These are phyloP conservation scores for Dictyostelium firmibasis DNA, from an alignment of 78 protist species.

Conservation along the genomic window DNA sequence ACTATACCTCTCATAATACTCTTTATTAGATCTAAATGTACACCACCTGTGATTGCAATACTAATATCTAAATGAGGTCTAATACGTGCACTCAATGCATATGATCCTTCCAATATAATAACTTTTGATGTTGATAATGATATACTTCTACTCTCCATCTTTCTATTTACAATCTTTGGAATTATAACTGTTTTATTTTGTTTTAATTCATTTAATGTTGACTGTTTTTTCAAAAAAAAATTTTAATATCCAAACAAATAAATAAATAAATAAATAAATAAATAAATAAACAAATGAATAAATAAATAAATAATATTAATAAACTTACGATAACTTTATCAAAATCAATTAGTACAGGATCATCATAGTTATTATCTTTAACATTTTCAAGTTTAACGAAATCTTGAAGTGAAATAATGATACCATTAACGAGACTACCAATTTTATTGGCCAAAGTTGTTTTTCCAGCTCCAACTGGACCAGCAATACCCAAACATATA, in stretches of 20 bases:
- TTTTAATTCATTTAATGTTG: slow-evolving; percentile 51
- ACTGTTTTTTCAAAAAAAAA: not conserved
- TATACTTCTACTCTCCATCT: slow-evolving; percentile 29
- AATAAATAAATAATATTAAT: not conserved
- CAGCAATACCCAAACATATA: slow-evolving; percentile 81
- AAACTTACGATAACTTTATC: slow-evolving; percentile 62
- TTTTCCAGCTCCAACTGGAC: slow-evolving; percentile 86
- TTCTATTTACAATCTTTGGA: slow-evolving; percentile 68
- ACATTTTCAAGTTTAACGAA: slow-evolving; percentile 60
- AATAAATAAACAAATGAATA: not conserved
- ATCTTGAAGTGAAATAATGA: slow-evolving; percentile 72
- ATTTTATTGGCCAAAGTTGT: slow-evolving; percentile 63
- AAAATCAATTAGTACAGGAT: slow-evolving; percentile 66
- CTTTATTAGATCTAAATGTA: slow-evolving; percentile 82
- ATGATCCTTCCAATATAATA: slow-evolving; percentile 74
- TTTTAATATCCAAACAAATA: too few relatives aligned
- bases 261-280: not conserved
- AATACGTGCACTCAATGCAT: slow-evolving; percentile 65
- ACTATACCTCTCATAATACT: slow-evolving; percentile 81
- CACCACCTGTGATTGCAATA: slow-evolving; percentile 86
- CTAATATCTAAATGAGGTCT: slow-evolving; percentile 60
- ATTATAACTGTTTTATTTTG: slow-evolving; percentile 38
- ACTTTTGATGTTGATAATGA: slow-evolving; percentile 36
- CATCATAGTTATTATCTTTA: slow-evolving; percentile 84
- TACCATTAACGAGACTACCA: slow-evolving; percentile 48